Base-by-base conservation (phyloP, 345 rosid genomes). In the Lepidium didymum region DNA sequence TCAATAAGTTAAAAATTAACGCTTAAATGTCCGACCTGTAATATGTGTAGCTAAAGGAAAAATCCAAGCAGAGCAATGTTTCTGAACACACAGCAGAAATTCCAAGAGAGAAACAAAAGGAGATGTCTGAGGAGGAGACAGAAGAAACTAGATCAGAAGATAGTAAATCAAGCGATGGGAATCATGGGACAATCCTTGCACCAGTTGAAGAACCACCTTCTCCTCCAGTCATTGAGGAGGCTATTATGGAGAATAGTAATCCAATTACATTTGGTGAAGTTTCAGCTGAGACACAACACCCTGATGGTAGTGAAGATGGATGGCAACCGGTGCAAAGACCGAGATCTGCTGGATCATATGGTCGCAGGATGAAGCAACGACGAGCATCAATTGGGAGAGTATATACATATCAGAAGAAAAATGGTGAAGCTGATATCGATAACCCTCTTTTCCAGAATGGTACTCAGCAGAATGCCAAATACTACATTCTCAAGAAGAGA, bases 271-370 rank as follows among this genome's bases (percentile, higher is more conserved):
- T 67, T 34, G 69, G 68, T 66, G 81, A 80, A 61, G 66, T 43
- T 59, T 70, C 66, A 29, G 47, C 79, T 40, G 91, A 86, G 77
- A 74, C 81, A 57, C 84, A 68, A 51, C 62, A 67, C 38, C 64
- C 56, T 64, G 75, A 69, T 62, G 76, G 71, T 18, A 80, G 77
- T 58, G 96, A 86, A 78, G 97, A 87, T 75, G 97, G 97, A 43
- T 94, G 99, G 99, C 97, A 94, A 74, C 80, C 97, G 5, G 99
- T 86, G 74, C 99, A 91, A 67, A 87, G 97, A 84, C 89, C 83
- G 14, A 86, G 95, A 78, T 85, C 96, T 60, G 84, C 90, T 77
- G 86, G 83, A 56, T 87, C 87, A 42, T 70, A 80, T 56, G 87
- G 88, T 50, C 86, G 87, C 70, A 79, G 96, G 72, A 45, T 87